Evolutionary conservation across 768 basidiomycete species (phyloP), one percentile per base, ranked within the genome.

Genomic region (Postia placenta): DNA sequence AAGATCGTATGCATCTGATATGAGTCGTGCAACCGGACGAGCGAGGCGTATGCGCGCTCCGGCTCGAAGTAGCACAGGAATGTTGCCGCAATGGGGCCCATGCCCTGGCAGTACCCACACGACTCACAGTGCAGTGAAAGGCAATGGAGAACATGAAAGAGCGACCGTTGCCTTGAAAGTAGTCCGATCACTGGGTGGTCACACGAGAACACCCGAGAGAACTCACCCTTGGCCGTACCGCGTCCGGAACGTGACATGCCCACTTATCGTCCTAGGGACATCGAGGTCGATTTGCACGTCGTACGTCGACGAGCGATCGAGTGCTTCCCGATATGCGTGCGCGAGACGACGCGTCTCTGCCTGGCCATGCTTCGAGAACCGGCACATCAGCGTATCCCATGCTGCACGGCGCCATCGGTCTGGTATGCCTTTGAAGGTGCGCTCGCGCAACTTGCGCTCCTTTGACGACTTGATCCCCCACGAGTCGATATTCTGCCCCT

Each of bases 231-330:
- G 80, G 43, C 96, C 96, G 67, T 99, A 99, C 55, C 96, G 78
- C 42, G 96, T 99, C 56, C 84, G 80, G 62, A 98, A 99, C 73
- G 94, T 77, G 51, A 96, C 78, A 68, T 98, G 93, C 0, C 93
- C 93, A 51, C 83, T 88, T 56, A 97, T 96, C 11, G 96, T 98
- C 60, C 96, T 71, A 2, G 96, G 96, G 1, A 98, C 94, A 61
- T 99, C 96, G 56, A 99, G 73, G 69, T 99, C 96, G 56, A 98
- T 97, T 71, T 98, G 96, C 26, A 97, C 81, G 65, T 99, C 96
- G 63, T 92, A 94, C 7, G 71, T 76, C 35, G 92, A 95, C 15
- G 93, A 87, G 50, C 78, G 80, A 43, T 93, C 88, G 54, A 93
- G 62, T 6, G 72, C 74, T 35, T 82, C 79, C 54, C 74, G 69